A percentile compares a stretch with the other conserved stretches of the same genome.
Conservation (phyloP, 192 early-diverging fungal genomes). For the Kappamyces sp. region DNA sequence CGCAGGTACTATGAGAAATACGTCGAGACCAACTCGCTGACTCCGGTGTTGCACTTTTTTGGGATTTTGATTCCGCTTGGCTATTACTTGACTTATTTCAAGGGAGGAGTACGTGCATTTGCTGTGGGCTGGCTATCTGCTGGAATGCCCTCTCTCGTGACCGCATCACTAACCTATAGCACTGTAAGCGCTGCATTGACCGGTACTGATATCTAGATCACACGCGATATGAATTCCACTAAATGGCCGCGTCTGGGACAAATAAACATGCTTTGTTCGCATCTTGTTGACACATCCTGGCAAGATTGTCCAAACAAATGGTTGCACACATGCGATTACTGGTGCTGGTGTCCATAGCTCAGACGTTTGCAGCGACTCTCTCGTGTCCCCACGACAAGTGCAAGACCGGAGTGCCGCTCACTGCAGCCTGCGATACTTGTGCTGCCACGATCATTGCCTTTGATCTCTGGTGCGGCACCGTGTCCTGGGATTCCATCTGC, state of each 20-base stretch:
- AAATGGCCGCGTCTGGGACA: neutral
- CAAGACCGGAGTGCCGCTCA: conserved; percentile 14
- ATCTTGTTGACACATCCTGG: no score
- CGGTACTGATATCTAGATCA: conserved; percentile 27
- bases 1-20: conserved; percentile 37
- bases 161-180: conserved; percentile 10
- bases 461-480: conserved; percentile 21
- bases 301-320: no score
- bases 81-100: conserved; percentile 45
- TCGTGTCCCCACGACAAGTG: conserved; percentile 10
- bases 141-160: neutral
- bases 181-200: conserved; percentile 23
- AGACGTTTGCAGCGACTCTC: no score
- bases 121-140: neutral
- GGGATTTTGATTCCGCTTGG: conserved; percentile 39
- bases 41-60: conserved; percentile 49
- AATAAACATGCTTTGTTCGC: no score
- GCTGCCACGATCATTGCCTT: conserved; percentile 22
- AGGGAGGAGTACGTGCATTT: conserved; percentile 31
- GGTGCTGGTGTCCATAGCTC: no score
- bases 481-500: conserved; percentile 21
- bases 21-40: conserved; percentile 37
- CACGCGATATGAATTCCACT: conserved; percentile 47
- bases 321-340: no score
- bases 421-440: conserved; percentile 18